A percentile compares a stretch with the other conserved stretches of the same genome.
Conservation (phyloP, 1,284 basidiomycete species). For the Omphalotus olearius region DNA sequence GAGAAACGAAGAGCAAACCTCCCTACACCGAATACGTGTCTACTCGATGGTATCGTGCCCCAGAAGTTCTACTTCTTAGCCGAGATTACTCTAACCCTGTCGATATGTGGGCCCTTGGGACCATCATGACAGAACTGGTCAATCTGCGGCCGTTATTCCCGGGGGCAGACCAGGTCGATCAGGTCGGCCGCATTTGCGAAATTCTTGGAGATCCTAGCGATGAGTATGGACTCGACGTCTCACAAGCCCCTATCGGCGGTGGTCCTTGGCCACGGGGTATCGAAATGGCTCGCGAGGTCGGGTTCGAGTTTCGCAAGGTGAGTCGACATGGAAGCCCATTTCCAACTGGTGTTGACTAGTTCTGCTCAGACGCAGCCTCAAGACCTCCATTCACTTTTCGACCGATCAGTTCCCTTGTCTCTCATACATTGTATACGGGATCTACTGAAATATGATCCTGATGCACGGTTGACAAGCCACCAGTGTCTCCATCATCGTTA, state of each 20-base stretch:
- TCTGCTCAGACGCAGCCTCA: constrained; percentile 64
- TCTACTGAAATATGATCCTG: constrained; percentile 91
- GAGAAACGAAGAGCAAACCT: constrained; percentile 84
- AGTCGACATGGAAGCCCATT: constrained; percentile 18
- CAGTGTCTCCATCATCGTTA: constrained; percentile 90
- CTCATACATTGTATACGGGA: constrained; percentile 92
- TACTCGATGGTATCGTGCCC: constrained; percentile 98
- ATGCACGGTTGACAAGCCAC: constrained; percentile 76
- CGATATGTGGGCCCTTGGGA: constrained; percentile 99
- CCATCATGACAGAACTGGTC: constrained; percentile 95
- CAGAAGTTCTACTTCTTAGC: constrained; percentile 91
- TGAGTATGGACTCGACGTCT: constrained; percentile 76
- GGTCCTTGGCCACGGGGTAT: constrained; percentile 86
- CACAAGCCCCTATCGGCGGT: constrained; percentile 75
- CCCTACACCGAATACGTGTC: constrained; percentile 99
- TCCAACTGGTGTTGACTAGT: not conserved
- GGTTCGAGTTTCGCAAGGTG: constrained; percentile 91
- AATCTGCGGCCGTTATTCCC: constrained; percentile 96
- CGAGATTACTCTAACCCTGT: constrained; percentile 94
- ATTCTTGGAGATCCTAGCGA: constrained; percentile 89
- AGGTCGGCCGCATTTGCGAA: constrained; percentile 87
- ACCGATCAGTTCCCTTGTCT: constrained; percentile 71
- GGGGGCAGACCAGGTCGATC: constrained; percentile 94
- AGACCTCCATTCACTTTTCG: constrained; percentile 77
- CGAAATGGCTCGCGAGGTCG: constrained; percentile 81